Evolutionary conservation across 768 basidiomycete species (phyloP), one percentile per base, ranked within the genome.

Genomic region (Ramaria rubella): DNA sequence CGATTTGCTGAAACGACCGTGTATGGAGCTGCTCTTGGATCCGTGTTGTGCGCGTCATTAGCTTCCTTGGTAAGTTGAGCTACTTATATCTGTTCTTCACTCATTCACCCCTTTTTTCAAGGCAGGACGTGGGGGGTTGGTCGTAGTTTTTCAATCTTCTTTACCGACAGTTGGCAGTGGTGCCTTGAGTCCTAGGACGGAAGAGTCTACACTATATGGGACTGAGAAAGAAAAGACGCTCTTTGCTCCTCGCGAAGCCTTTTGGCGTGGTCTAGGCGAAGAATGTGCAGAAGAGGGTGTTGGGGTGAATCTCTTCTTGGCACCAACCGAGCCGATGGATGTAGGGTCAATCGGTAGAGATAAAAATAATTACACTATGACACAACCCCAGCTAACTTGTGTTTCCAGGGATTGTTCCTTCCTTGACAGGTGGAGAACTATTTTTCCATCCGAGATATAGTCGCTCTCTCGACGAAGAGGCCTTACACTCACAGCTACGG

Each of bases 401-500:
- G 38, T 51, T 56, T 29, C 40, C 64, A 46, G 60, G 50, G 46
- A 31, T 15, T n/a, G 77, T 94, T 5, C 67, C 87, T 0, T 83
- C 83, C 0, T 67, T 82, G 11, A 92, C 91, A 6, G 96, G 96
- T 14, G 96, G 96, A 19, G 91, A 94, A 57, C 64, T 95, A 1
- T 94, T 87, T 71, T 95, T 86, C 73, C 88, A 94, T 64, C 96
- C 95, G 8, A 80, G 90, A n/a, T 99, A 92, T 67, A 79, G 86
- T 52, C 77, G 81, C 3, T 67, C 70, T 6, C 79, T 87, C 49
- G 93, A 96, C 66, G 77, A 76, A 7, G 63, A 73, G 7, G 72
- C 81, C 5, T 64, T 99, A 12, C 71, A 77, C n/a, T 86, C 85
- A n/a, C 90, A 97, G 63, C 65, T 98, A 21, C 76, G 76, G 54